Evolutionary conservation across 176 grass and related monocot genomes (phyloP).

Genomic region (Triticum monococcum): DNA sequence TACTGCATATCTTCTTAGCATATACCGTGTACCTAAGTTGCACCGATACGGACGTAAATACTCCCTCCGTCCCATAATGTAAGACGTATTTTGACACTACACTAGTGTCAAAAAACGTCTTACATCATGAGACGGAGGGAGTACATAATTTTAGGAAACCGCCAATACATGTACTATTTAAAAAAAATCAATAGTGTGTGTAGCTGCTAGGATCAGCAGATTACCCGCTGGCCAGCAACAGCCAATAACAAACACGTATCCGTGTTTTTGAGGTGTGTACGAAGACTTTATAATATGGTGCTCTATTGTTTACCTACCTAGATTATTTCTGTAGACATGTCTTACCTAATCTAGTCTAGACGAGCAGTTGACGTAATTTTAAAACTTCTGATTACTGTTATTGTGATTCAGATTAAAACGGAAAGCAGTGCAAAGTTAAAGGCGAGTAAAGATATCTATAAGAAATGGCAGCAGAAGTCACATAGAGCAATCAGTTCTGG

Average conservation of each 20-base stretch:
- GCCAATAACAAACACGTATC: too few relatives aligned
- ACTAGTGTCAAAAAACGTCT: too few relatives aligned
- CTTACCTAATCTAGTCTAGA: neutral
- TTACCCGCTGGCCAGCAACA: too few relatives aligned
- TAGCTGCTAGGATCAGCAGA: too few relatives aligned
- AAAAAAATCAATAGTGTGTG: too few relatives aligned
- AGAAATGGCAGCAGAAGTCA: conserved; percentile 86
- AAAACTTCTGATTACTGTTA: neutral
- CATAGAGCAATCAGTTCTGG: conserved; percentile 67
- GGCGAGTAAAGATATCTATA: conserved; percentile 77
- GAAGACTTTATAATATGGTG: neutral
- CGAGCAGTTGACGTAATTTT: neutral
- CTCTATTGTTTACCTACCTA: neutral
- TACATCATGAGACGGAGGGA: too few relatives aligned
- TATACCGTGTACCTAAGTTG: neutral
- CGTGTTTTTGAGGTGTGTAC: neutral
- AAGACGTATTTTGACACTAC: too few relatives aligned
- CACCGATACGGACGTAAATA: too few relatives aligned
- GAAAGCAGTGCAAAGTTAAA: conserved; percentile 67
- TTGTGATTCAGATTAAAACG: conserved; percentile 63
- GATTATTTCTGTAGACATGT: neutral
- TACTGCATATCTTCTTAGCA: neutral
- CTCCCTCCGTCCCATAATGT: too few relatives aligned
- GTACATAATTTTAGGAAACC: too few relatives aligned
- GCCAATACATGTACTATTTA: too few relatives aligned